phyloP scores from a whole-genome alignment of 805 yeast genomes.

The Saturnispora zaruensis region DNA sequence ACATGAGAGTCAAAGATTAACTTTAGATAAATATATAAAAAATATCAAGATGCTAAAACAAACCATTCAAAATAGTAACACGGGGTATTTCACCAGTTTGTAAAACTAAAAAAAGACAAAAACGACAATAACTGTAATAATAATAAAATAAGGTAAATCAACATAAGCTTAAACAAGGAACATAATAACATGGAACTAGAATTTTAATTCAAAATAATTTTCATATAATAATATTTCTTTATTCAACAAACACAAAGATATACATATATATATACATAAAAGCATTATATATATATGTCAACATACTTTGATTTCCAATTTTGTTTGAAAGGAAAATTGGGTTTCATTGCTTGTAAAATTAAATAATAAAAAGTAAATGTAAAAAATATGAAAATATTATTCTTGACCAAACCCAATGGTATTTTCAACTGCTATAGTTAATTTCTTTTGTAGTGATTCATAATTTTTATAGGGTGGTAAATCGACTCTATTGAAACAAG shows the following conservation, averaged over 20 bases:
- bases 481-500: constrained; percentile 98
- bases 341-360: neutral
- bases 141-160: neutral
- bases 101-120: neutral
- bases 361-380: neutral
- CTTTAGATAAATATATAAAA: neutral
- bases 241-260: neutral
- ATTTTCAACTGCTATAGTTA: constrained; percentile 95
- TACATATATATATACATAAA: neutral
- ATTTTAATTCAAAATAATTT: neutral
- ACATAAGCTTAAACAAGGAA: constrained; percentile 4
- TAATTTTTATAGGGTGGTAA: constrained; percentile 86
- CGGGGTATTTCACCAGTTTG: neutral
- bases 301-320: neutral
- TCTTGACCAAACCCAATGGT: constrained; percentile 99
- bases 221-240: neutral
- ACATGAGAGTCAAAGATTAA: neutral
- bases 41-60: neutral
- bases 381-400: constrained; percentile 27
- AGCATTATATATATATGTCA: neutral
- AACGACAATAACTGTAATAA: neutral
- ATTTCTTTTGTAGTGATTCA: constrained; percentile 78
- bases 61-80: neutral
- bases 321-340: neutral
- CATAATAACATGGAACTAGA: neutral